Evolutionary conservation across 768 basidiomycete genomes (phyloP).

Genomic region (Termitomyces sp.): DNA sequence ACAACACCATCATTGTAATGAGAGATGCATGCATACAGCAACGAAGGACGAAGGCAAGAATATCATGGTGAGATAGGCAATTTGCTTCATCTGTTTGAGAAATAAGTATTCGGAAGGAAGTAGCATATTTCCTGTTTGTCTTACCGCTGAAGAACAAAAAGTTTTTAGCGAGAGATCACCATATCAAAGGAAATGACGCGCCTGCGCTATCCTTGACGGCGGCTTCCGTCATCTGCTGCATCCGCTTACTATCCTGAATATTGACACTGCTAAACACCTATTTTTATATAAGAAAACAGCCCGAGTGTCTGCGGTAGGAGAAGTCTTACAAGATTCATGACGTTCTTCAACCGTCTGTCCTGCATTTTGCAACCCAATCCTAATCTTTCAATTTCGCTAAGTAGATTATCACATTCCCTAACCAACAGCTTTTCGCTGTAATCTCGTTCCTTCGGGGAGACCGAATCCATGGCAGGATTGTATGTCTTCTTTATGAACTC

Average conservation of each 20-base stretch:
- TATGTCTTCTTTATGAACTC: slow-evolving; percentile 34
- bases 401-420: slow-evolving; percentile 44
- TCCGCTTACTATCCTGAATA: slow-evolving; percentile 47
- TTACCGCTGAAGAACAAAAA: slow-evolving; percentile 15
- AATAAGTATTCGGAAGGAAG: slow-evolving; percentile 2
- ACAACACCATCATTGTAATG: neutral
- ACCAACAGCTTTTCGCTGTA: slow-evolving; percentile 29
- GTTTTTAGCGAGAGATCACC: neutral
- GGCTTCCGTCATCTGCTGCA: slow-evolving; percentile 48
- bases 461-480: slow-evolving; percentile 45
- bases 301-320: neutral
- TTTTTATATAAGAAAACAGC: neutral
- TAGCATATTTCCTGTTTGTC: neutral
- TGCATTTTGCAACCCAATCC: slow-evolving; percentile 35
- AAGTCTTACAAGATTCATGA: slow-evolving; percentile 41
- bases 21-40: slow-evolving; percentile 27
- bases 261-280: slow-evolving; percentile 60
- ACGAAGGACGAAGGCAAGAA: slow-evolving; percentile 55
- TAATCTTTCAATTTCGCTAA: slow-evolving; percentile 45
- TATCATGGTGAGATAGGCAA: slow-evolving; percentile 57
- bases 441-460: slow-evolving; percentile 20
- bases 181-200: slow-evolving; percentile 14
- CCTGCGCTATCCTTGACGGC: slow-evolving; percentile 45
- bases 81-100: slow-evolving; percentile 42
- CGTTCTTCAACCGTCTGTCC: slow-evolving; percentile 44